A percentile compares a stretch with the other conserved stretches of the same genome.
Evolutionary conservation across 305 asterid genomes (phyloP).

Genomic region (Fraxinus greggii): DNA sequence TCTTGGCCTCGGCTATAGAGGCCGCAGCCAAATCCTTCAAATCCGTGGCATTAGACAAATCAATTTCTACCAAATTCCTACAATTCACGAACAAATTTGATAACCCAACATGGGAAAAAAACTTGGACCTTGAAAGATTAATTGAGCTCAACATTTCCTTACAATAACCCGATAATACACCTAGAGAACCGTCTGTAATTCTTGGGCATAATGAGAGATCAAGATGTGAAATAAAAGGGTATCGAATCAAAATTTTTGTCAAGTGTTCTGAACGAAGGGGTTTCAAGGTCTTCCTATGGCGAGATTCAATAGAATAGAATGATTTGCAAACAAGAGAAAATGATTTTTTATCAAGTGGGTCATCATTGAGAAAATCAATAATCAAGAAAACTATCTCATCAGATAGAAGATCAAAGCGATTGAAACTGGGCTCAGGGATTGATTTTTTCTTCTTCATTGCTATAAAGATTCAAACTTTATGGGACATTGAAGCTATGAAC

Average conservation of each 20-base stretch:
- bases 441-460: slow-evolving; percentile 41
- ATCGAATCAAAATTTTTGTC: slow-evolving; percentile 44
- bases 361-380: slow-evolving; percentile 58
- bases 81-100: slow-evolving; percentile 59
- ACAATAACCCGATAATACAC: slow-evolving; percentile 32
- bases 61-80: slow-evolving; percentile 69
- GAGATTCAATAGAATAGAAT: slow-evolving; percentile 42
- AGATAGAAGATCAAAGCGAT: slow-evolving; percentile 60
- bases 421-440: slow-evolving; percentile 28
- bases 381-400: slow-evolving; percentile 63
- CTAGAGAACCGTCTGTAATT: slow-evolving; percentile 51
- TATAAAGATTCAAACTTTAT: slow-evolving; percentile 6
- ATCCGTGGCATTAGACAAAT: slow-evolving; percentile 73
- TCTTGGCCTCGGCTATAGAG: slow-evolving; percentile 74
- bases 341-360: slow-evolving; percentile 59
- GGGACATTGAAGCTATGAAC: slow-evolving; percentile 15
- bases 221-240: slow-evolving; percentile 47
- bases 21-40: slow-evolving; percentile 66
- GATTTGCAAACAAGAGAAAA: slow-evolving; percentile 72
- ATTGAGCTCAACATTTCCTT: slow-evolving; percentile 41
- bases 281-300: slow-evolving; percentile 37
- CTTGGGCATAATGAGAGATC: slow-evolving; percentile 79
- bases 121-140: slow-evolving; percentile 64
- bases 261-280: slow-evolving; percentile 70
- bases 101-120: slow-evolving; percentile 58